A percentile compares a stretch with the other conserved stretches of the same genome.
phyloP scores from a whole-genome alignment of 495 filamentous ascomycete species.

The Talaromyces ruber region DNA sequence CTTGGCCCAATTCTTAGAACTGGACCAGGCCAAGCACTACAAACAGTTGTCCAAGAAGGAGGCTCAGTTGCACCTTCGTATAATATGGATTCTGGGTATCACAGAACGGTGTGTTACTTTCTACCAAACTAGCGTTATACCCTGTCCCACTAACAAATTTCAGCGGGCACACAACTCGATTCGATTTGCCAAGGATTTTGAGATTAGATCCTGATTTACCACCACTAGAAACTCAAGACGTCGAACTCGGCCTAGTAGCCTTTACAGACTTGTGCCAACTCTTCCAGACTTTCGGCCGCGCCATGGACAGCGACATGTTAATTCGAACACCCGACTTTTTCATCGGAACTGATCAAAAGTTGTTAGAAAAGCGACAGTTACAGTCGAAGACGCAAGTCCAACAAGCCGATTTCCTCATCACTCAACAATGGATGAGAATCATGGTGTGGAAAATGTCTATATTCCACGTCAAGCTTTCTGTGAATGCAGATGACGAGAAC shows the following conservation, averaged over 20 bases:
- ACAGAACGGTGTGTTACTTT: conserved; percentile 1
- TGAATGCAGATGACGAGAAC: conserved; percentile 7
- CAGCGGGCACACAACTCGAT: conserved; percentile 6
- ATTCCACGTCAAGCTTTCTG: conserved; percentile 6
- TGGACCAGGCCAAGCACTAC: conserved; percentile 4
- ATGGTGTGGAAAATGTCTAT: conserved; percentile 31
- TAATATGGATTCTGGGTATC: conserved; percentile 6
- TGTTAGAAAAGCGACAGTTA: conserved; percentile 1
- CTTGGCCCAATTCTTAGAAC: conserved; percentile 5
- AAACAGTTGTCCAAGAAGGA: conserved; percentile 1
- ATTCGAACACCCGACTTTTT: not conserved
- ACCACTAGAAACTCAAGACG: conserved; percentile 2
- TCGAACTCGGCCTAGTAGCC: conserved; percentile 3
- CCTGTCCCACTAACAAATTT: not conserved
- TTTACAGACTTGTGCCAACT: conserved; percentile 7
- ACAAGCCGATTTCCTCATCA: conserved; percentile 37
- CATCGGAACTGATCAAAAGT: not conserved
- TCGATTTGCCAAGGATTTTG: conserved; percentile 2
- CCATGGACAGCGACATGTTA: conserved; percentile 4
- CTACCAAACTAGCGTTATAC: not conserved
- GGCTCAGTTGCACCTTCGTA: conserved; percentile 4
- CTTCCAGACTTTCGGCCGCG: conserved; percentile 1
- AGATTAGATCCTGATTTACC: conserved; percentile 2
- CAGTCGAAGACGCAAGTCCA: conserved; percentile 16
- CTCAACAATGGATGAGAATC: conserved; percentile 40